These are phyloP conservation scores for Ustilago sp. DNA, from an alignment of 1,284 basidiomycete genomes.

Conservation along the genomic window DNA sequence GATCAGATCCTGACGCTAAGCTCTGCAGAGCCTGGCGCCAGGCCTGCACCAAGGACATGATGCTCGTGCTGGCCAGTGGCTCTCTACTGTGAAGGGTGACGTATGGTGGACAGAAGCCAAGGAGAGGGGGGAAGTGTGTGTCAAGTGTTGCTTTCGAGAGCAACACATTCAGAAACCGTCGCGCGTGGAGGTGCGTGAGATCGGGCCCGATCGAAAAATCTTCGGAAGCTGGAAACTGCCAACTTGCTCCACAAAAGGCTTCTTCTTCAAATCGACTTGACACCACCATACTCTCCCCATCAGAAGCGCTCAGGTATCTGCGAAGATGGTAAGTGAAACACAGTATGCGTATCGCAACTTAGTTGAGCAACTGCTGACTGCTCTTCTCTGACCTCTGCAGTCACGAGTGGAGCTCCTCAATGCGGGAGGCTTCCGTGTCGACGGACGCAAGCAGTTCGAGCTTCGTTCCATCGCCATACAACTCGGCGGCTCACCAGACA, in stretches of 20 bases:
- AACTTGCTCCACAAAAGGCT: conserved; percentile 27
- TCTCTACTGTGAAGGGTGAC: neutral
- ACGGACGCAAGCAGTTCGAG: conserved; percentile 89
- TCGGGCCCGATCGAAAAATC: conserved; percentile 30
- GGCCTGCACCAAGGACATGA: conserved; percentile 28
- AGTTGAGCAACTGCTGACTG: neutral
- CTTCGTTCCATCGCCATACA: conserved; percentile 84
- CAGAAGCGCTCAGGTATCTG: neutral
- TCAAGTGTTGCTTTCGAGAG: conserved; percentile 29
- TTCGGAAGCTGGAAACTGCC: conserved; percentile 5
- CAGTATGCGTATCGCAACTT: neutral
- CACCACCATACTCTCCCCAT: neutral
- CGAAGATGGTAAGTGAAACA: conserved; percentile 24
- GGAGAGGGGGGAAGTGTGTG: neutral
- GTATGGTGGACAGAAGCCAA: neutral
- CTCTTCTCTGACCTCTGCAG: conserved; percentile 27
- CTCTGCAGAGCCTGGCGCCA: conserved; percentile 34
- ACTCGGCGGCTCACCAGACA: conserved; percentile 71
- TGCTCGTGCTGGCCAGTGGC: neutral
- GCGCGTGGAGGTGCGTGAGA: conserved; percentile 14
- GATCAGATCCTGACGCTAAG: conserved; percentile 3
- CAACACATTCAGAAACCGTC: conserved; percentile 22
- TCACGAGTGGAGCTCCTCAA: conserved; percentile 89
- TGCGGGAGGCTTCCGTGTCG: conserved; percentile 83
- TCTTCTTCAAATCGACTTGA: neutral